Evolutionary conservation across 345 rosid species (phyloP).

Genomic region (Limnanthes douglasii): DNA sequence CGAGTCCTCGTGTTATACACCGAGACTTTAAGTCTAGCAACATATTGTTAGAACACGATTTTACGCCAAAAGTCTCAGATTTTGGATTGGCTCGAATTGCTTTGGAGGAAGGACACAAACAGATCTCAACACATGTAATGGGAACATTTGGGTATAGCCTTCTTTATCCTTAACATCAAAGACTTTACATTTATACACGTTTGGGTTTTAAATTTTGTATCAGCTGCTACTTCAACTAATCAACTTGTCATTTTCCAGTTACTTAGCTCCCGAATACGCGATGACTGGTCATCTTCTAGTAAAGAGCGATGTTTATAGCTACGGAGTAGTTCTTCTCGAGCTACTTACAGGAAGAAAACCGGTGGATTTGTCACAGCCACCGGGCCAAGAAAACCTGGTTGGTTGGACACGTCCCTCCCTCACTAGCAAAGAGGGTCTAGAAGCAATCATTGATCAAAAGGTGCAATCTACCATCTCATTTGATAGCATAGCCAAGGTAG

Average conservation of each 20-base stretch:
- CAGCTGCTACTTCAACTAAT: background rate
- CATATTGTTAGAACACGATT: conserved; percentile 58
- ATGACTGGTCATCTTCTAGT: conserved; percentile 69
- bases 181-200: background rate
- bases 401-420: conserved; percentile 53
- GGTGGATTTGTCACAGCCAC: conserved; percentile 49
- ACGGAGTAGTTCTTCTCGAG: conserved; percentile 69
- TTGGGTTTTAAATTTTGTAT: background rate
- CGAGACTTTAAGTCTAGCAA: conserved; percentile 69
- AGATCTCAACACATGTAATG: conserved; percentile 61
- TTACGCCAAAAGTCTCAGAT: conserved; percentile 61
- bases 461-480: conserved; percentile 20
- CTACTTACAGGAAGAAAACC: conserved; percentile 59
- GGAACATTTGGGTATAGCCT: conserved; percentile 66
- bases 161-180: background rate
- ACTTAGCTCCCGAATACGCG: conserved; percentile 68
- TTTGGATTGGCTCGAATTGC: conserved; percentile 72
- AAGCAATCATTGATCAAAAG: conserved; percentile 26
- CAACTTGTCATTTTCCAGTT: conserved; percentile 18
- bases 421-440: conserved; percentile 31
- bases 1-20: conserved; percentile 58
- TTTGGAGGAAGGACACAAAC: conserved; percentile 41
- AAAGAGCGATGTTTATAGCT: conserved; percentile 67
- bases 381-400: conserved; percentile 62
- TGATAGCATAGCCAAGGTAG: conserved; percentile 40